Base-by-base conservation (phyloP, 352 stramenopile genomes). In the Globisporangium nagaii region DNA sequence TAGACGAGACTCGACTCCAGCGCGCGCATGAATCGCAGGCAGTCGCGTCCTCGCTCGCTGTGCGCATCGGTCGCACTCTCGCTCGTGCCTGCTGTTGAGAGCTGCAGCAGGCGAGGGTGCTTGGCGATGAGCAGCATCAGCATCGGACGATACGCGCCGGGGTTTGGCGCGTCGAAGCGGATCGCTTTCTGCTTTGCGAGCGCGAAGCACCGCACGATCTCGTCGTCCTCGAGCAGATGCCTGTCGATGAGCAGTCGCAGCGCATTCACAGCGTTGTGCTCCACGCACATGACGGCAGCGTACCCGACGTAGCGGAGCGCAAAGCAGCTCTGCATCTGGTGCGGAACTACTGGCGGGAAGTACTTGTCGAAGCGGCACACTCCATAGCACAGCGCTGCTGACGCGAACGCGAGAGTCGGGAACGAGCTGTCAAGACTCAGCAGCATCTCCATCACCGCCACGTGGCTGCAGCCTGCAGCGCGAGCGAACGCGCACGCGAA, bases 1-100 rank as follows among this genome's bases (percentile, higher is more conserved):
- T 85, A 86, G 24, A 80, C 28, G 27, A 88, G 57, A 47, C 69
- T 85, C 1, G 62, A 62, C 25, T 78, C 62, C 1, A 86, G 62
- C 3, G 73, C 67, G 9, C 71, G 55, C 36, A 80, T 62, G 51
- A 46, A 22, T 19, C 53, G 57, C 15, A 58, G 41, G 13, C n/a
- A n/a, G n/a, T n/a, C n/a, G n/a, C n/a, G n/a, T 22, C 36, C 13
- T 57, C 61, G 12, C 52, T 20, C 1, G 49, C 53, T 9, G 4
- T 53, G n/a, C 8, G 36, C 24, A 17, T 48, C 20, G 10, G 41
- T 55, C 12, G 22, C 5, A 4, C 4, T 47, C 25, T 6, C 11
- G 9, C 5, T 11, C 12, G 11, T 24, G 8, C 19, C 32, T 27
- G 17, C 12, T 28, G 66, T 20, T 22, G 60, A 30, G 15, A 52